Percentiles rank a stretch among this genome's conserved stretches.
These are phyloP conservation scores for Collybia sordida DNA, from an alignment of 768 basidiomycete species.

Conservation along the genomic window DNA sequence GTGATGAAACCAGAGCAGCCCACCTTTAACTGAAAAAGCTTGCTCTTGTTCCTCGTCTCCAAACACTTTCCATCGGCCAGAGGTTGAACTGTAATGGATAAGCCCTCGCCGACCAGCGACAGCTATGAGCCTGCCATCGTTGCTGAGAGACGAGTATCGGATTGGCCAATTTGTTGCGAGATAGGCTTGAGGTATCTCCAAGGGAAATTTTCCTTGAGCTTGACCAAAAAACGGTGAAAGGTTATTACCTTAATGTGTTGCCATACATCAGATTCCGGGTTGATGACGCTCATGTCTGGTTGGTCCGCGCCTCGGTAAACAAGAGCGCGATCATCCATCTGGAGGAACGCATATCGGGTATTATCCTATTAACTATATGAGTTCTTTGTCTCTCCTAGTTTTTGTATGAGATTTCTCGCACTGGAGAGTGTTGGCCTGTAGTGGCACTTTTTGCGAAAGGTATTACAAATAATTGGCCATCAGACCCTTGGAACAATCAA, in stretches of 20 bases:
- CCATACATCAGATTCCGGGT: conserved; percentile 98
- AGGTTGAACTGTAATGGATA: conserved; percentile 90
- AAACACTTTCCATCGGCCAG: conserved; percentile 95
- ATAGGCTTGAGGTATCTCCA: conserved; percentile 90
- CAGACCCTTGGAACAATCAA: conserved; percentile 38
- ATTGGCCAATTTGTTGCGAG: conserved; percentile 92
- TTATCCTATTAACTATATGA: conserved; percentile 64
- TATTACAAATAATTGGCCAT: conserved; percentile 78
- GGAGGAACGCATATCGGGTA: conserved; percentile 91
- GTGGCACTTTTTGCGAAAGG: conserved; percentile 96
- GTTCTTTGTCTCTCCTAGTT: background rate
- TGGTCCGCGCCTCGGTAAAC: conserved; percentile 97
- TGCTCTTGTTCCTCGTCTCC: conserved; percentile 80
- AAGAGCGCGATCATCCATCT: conserved; percentile 91
- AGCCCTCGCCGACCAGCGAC: conserved; percentile 90
- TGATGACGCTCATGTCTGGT: conserved; percentile 97
- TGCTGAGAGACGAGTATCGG: conserved; percentile 86
- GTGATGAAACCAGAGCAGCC: conserved; percentile 95
- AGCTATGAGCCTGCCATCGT: conserved; percentile 88
- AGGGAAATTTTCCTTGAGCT: background rate
- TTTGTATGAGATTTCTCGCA: conserved; percentile 32
- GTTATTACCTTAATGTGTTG: conserved; percentile 82
- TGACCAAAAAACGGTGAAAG: conserved; percentile 4
- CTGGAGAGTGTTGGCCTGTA: conserved; percentile 88
- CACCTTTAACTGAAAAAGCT: conserved; percentile 85